Conservation (phyloP, 495 filamentous ascomycete species). For the Glarea lozoyensis region DNA sequence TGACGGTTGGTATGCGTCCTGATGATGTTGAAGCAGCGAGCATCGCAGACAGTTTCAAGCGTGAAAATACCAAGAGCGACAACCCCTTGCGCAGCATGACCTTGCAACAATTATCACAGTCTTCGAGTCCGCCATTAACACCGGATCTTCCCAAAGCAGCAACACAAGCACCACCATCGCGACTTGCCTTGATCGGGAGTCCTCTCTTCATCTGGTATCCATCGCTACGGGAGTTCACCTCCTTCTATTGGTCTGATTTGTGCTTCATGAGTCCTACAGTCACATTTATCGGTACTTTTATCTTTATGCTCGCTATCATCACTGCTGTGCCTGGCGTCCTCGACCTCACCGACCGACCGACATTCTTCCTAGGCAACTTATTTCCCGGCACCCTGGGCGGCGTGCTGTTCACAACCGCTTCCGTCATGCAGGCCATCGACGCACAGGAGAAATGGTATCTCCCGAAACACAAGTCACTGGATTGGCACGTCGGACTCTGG, state of each 20-base stretch:
- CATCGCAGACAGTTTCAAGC: background rate
- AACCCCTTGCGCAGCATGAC: background rate
- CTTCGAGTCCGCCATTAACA: too few species aligned
- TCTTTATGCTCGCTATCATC: conserved; percentile 7
- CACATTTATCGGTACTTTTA: conserved; percentile 6
- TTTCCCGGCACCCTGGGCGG: conserved; percentile 6
- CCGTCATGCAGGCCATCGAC: conserved; percentile 1
- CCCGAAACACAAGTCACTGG: background rate
- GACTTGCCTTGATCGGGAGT: conserved; percentile 2
- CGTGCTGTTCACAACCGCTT: conserved; percentile 5
- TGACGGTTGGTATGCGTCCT: background rate
- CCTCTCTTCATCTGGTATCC: conserved; percentile 5
- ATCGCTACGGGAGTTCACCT: conserved; percentile 1
- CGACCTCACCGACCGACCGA: background rate
- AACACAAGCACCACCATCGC: background rate
- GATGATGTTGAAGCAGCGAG: background rate
- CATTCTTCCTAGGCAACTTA: background rate
- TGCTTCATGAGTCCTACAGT: background rate
- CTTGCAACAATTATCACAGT: background rate
- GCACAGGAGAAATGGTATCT: conserved; percentile 4
- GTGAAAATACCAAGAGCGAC: background rate
- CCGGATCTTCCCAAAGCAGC: background rate
- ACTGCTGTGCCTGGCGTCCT: conserved; percentile 10
- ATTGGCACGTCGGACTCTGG: conserved; percentile 12
- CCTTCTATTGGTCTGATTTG: conserved; percentile 1